Percentiles rank a stretch among this genome's conserved stretches.
Evolutionary conservation across 345 rosid genomes (phyloP).

Genomic region (Eucalyptus cladocalyx): DNA sequence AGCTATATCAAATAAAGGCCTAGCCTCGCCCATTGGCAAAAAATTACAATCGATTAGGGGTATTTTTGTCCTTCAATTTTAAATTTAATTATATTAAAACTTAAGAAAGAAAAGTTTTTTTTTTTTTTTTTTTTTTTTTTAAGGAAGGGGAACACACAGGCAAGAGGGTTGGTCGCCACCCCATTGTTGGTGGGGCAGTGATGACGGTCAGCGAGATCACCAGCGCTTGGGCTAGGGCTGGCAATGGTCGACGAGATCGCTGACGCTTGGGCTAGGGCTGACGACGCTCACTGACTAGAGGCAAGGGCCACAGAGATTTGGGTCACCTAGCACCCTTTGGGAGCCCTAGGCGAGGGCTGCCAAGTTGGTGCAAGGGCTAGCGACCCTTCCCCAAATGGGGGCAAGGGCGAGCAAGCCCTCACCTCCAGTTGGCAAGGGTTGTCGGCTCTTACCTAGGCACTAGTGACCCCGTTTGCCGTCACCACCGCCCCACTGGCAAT

Average conservation of each 20-base stretch:
- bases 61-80: too few relatives aligned
- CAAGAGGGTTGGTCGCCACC: fast-evolving
- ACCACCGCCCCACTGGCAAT: fast-evolving
- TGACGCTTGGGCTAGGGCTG: fast-evolving
- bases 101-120: too few relatives aligned
- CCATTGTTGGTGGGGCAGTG: too few relatives aligned
- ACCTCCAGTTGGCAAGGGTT: fast-evolving
- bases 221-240: fast-evolving
- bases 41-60: fast-evolving
- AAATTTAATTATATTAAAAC: too few relatives aligned
- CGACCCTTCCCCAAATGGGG: fast-evolving
- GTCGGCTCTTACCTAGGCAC: too few relatives aligned
- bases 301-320: fast-evolving
- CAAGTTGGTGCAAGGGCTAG: too few relatives aligned
- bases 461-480: fast-evolving
- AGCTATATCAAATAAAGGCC: too few relatives aligned
- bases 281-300: fast-evolving
- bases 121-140: too few relatives aligned
- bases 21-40: fast-evolving
- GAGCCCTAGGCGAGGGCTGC: too few relatives aligned
- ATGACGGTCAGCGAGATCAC: fast-evolving
- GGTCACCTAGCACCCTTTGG: too few relatives aligned
- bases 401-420: fast-evolving
- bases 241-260: fast-evolving
- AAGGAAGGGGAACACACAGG: fast-evolving